Base-by-base conservation (phyloP, 768 basidiomycete genomes). In the Agrocybe pediades region DNA sequence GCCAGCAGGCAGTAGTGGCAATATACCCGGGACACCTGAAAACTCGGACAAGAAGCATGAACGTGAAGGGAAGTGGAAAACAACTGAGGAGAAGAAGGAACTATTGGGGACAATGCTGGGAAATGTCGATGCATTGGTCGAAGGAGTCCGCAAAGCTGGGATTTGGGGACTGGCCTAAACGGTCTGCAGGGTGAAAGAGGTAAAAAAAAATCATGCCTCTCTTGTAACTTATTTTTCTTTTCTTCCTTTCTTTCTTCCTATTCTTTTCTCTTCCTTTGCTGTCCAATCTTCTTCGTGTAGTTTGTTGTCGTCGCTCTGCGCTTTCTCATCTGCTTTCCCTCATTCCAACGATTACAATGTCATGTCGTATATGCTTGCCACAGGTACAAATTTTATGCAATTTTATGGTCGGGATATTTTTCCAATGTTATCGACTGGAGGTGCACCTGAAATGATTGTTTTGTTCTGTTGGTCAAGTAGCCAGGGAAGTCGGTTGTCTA, bases 81-180 rank as follows among this genome's bases (percentile, higher is more conserved):
- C 85, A 40, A 92, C 84, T 40, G 87, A 90, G 54, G 89, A 94
- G 72, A 94, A 94, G 74, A 92, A 88, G 68, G 83, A 85, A 65
- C 67, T 90, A 41, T 64, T 96, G 53, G 88, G 88, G 0, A 86
- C 82, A 41, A 87, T 94, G 84, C 69, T 96, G 41, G 93, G 92
- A 3, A 95, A 96, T 66, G 94, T 96, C 2, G 94, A 95, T 66
- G 88, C 90, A 25, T 77, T 96, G 9, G 91, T 96, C 5, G 91
- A 92, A 57, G 87, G 92, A 0, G 89, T 96, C 27, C 77, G 87
- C 56, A 89, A 86, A 69, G 91, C 90, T 0, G 92, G 92, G 0
- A 85, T 95, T 51, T 95, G 91, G 91, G 92, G 93, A 6, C 67
- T 92, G 51, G 84, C 70, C 29, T 68, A 57, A 58, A 16, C 4